Evolutionary conservation across 164 flowering plant species (phyloP).

Genomic region (Cinnamomum chago): DNA sequence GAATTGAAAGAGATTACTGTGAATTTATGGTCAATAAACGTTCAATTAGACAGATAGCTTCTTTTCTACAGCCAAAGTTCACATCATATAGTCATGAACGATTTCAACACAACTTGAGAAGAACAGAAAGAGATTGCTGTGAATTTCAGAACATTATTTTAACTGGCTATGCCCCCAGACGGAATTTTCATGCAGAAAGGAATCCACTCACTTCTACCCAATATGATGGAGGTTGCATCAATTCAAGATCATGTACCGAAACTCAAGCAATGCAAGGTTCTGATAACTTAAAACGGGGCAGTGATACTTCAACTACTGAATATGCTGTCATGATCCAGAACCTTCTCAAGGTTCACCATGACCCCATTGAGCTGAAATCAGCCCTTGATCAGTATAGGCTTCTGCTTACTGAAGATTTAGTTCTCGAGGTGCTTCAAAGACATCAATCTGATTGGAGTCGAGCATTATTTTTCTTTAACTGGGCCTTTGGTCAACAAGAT

Average conservation of each 20-base stretch:
- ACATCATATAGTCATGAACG: slow-evolving; percentile 6
- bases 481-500: slow-evolving; percentile 34
- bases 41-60: background rate
- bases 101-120: slow-evolving; percentile 12
- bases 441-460: slow-evolving; percentile 69
- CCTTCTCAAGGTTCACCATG: slow-evolving; percentile 34
- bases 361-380: slow-evolving; percentile 28
- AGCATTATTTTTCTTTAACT: slow-evolving; percentile 61
- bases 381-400: slow-evolving; percentile 37
- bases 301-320: slow-evolving; percentile 5
- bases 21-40: background rate
- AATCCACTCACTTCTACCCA: background rate
- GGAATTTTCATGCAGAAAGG: background rate
- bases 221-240: background rate
- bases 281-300: background rate
- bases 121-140: background rate
- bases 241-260: background rate
- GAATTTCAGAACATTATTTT: background rate
- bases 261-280: background rate
- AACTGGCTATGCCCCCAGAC: background rate
- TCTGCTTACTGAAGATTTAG: slow-evolving; percentile 46
- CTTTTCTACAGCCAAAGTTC: background rate
- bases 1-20: background rate
- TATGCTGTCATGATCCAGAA: slow-evolving; percentile 42
- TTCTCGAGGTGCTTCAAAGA: slow-evolving; percentile 56